Evolutionary conservation across 495 filamentous ascomycete genomes (phyloP), one percentile per base, ranked within the genome.

Genomic region (Neurospora sp.): DNA sequence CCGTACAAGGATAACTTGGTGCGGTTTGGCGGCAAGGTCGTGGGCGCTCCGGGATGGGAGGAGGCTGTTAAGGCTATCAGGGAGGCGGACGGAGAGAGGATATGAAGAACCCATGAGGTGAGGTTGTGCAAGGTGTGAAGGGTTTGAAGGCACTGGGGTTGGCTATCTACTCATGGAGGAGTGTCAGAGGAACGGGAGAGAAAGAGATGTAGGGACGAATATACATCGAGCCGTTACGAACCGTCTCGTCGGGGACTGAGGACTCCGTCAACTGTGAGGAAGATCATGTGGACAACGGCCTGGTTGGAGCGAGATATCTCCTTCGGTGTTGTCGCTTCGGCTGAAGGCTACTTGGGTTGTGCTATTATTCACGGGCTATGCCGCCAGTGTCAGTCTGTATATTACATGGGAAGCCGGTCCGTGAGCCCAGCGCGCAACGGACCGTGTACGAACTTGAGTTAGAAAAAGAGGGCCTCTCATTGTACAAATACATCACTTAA

Each of bases 1-100:
- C 96, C 96, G 40, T 98, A 97, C 81, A 93, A 94, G 87, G 80
- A 89, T 78, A 99, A 99, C 76, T 82, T 98, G 72, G 79, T 97
- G 9, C 90, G 86, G 78, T 90, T 96, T 75, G 87, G 85, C 39
- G 89, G 88, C 75, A 81, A 87, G 75, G 74, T 84, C 76, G 82
- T 86, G 6, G 87, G 86, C 16, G 79, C 82, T 72, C 72, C 80
- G 18, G 83, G 84, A 37, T 86, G 85, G 85, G 78, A 75, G 71
- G 80, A 80, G 68, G 77, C 79, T 14, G 83, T 83, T 1, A 78
- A 74, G 80, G 78, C 78, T 27, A 80, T 86, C 35, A 72, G 85
- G 69, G 78, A 81, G 69, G 78, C 78, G 27, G 85, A 85, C 75
- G 74, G 73, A 72, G 65, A 77, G 73, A 81, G 81, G 78, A 79